Percentiles rank a stretch among this genome's conserved stretches.
Evolutionary conservation across 2,329 filamentous ascomycete species (phyloP).

Genomic region (Lomentospora prolificans): DNA sequence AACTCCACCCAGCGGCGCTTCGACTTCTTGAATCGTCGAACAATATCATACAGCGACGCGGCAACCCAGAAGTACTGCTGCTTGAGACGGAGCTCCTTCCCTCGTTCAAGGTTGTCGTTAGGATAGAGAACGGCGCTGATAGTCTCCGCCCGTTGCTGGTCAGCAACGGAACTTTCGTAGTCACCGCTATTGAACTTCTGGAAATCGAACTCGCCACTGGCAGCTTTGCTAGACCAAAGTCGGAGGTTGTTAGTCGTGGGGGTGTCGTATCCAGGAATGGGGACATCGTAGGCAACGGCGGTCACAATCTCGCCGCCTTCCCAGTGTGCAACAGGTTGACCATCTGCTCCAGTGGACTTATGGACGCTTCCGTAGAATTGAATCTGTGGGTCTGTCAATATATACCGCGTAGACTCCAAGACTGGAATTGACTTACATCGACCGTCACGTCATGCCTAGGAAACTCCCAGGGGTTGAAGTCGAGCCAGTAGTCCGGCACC

Average conservation of each 20-base stretch:
- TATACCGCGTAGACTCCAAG: too few relatives aligned
- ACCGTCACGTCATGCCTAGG: slow-evolving; percentile 91
- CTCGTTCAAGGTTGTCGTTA: slow-evolving; percentile 92
- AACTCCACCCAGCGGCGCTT: slow-evolving; percentile 87
- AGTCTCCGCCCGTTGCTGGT: slow-evolving; percentile 96
- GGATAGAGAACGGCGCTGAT: slow-evolving; percentile 97
- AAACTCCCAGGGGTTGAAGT: slow-evolving; percentile 99
- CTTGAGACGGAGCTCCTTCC: slow-evolving; percentile 95
- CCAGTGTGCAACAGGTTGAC: slow-evolving; percentile 69
- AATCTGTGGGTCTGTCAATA: slow-evolving; percentile 47
- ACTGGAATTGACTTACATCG: slow-evolving; percentile 43
- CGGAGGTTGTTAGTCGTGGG: slow-evolving; percentile 91
- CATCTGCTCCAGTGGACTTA: slow-evolving; percentile 64
- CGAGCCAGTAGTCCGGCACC: slow-evolving; percentile 97
- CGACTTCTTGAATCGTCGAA: slow-evolving; percentile 96
- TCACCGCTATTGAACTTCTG: slow-evolving; percentile 98
- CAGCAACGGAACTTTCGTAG: slow-evolving; percentile 95
- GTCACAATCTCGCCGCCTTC: slow-evolving; percentile 88
- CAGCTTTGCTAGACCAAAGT: slow-evolving; percentile 95
- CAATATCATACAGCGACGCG: slow-evolving; percentile 90
- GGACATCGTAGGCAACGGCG: slow-evolving; percentile 87
- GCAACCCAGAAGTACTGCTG: slow-evolving; percentile 99
- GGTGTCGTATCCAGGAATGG: slow-evolving; percentile 83
- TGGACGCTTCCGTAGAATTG: slow-evolving; percentile 88
- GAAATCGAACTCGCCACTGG: slow-evolving; percentile 96